Base-by-base conservation (phyloP, 2,329 filamentous ascomycete species). In the Stachybotrys elegans region DNA sequence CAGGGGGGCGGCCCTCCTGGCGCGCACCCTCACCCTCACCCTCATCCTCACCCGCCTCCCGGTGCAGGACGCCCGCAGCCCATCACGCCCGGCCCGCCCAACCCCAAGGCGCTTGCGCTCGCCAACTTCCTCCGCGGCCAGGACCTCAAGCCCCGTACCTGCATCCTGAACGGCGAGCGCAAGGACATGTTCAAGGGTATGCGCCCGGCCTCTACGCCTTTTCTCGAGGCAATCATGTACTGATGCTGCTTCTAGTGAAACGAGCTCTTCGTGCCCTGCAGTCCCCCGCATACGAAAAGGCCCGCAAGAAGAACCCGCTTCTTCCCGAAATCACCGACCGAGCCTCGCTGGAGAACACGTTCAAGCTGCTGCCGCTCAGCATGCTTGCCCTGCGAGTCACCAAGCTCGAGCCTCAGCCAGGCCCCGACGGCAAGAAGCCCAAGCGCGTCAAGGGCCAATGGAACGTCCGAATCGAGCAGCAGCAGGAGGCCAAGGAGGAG, bases 141-240 rank as follows among this genome's bases (percentile, higher is more conserved):
- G 69, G 81, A 93, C 47, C 71, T 98, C 52, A 98, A 98, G 77
- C 77, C 80, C 16, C 78, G 93, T 51, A 96, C 91, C 16, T 92
- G 88, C 63, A 94, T 98, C 51, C 79, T 97, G 52, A 91, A 96
- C 53, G 93, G 93, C 57, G 91, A 96, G 75, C 81, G 93, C 58
- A 97, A 95, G 70, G 92, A 98, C 53, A 94, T 98, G 88, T 97
- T 98, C 69, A 86, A 85, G 76, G 90, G 89, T 92, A 73, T 40
- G 61, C 16, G 16, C 16, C n/a, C 16, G 7, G 23, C 35, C 37
- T 38, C 13, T 32, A 6, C 22, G n/a, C 14, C 34, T 39, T 12
- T 22, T 20, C 13, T 12, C 12, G 16, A 13, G 14, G 27, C 16
- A 31, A 17, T 37, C 17, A 16, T 44, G 8, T 35, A 36, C 38